Conservation (phyloP, 805 yeast species). For the Candida methanosorbosa region DNA sequence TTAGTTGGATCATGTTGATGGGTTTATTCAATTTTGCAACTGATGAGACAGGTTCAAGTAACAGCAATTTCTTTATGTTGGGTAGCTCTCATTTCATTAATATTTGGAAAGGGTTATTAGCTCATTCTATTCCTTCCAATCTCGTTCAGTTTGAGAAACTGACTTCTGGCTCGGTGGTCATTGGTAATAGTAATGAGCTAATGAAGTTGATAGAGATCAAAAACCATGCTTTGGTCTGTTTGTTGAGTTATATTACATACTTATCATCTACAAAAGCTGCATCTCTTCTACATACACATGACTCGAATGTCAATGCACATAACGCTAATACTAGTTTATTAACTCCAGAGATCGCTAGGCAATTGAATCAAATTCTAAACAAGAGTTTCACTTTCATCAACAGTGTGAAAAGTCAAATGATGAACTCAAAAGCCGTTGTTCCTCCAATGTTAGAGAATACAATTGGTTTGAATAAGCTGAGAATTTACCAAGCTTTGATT, state of each 20-base stretch:
- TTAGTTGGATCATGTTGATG: slow-evolving; percentile 54
- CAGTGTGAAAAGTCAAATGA: slow-evolving; percentile 15
- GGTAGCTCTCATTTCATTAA: slow-evolving; percentile 51
- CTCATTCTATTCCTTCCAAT: slow-evolving; percentile 37
- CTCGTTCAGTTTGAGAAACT: slow-evolving; percentile 21
- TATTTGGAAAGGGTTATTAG: slow-evolving; percentile 55
- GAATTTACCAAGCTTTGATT: slow-evolving; percentile 22
- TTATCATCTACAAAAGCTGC: slow-evolving; percentile 35
- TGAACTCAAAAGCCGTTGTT: slow-evolving; percentile 2
- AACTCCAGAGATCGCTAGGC: slow-evolving; percentile 24
- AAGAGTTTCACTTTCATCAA: slow-evolving; percentile 23
- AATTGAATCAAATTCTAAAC: slow-evolving; percentile 20
- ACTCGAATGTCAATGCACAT: slow-evolving; percentile 18
- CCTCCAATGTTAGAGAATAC: slow-evolving; percentile 14
- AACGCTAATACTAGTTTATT: slow-evolving; percentile 10
- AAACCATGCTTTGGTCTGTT: slow-evolving; percentile 49
- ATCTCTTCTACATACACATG: slow-evolving; percentile 16
- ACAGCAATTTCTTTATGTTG: slow-evolving; percentile 41
- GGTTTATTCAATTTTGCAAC: slow-evolving; percentile 52
- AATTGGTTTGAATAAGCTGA: slow-evolving; percentile 19
- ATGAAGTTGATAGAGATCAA: slow-evolving; percentile 40
- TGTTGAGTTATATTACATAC: slow-evolving; percentile 44
- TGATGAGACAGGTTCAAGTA: slow-evolving; percentile 21
- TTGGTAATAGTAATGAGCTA: slow-evolving; percentile 25
- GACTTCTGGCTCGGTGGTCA: slow-evolving; percentile 18